Evolutionary conservation across 352 stramenopile genomes (phyloP), one percentile per base, ranked within the genome.

Genomic region (Phytophthora quininea): DNA sequence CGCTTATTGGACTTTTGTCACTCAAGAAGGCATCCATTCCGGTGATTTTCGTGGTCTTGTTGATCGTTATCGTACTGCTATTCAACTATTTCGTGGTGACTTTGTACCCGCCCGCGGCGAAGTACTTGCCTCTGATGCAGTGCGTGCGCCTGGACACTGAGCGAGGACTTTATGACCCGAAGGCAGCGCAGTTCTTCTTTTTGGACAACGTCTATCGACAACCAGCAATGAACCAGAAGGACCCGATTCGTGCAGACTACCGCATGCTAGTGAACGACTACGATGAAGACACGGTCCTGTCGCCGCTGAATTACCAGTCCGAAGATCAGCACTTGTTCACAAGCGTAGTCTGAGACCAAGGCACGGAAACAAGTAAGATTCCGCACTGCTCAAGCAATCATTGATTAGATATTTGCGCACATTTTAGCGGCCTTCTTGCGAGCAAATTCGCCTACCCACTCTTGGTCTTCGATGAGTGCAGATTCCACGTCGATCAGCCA

Each of bases 1-100:
- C 88, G 29, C 71, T 95, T 38, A 79, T 95, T 24, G 88, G 88
- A 24, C 67, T 95, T 59, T 67, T 95, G 9, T 92, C 86, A 56
- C 82, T 95, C 54, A 95, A 95, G 69, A 81, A 91, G 49, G 72
- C 73, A 66, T 19, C 73, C 0, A 57, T 72, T 7, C 71, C 85
- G 14, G 53, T 74, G 15, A 59, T 86, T 45, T 47, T 73, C 4
- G 62, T 67, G 4, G 50, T 74, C 12, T 53, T 82, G 37, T 59
- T 88, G 37, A 68, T 81, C 32, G 47, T 67, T 33, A 65, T 73
- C 55, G 75, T 90, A 27, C 40, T 91, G 57, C 54, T 93, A 0
- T 91, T 90, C 62, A 70, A 89, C 65, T 80, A 89, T 40, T 80
- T 92, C 61, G 76, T 92, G 15, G 67, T 68, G 3, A 56, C 50